Base-by-base conservation (phyloP, 306 rosid genomes). In the Castanea sativa region DNA sequence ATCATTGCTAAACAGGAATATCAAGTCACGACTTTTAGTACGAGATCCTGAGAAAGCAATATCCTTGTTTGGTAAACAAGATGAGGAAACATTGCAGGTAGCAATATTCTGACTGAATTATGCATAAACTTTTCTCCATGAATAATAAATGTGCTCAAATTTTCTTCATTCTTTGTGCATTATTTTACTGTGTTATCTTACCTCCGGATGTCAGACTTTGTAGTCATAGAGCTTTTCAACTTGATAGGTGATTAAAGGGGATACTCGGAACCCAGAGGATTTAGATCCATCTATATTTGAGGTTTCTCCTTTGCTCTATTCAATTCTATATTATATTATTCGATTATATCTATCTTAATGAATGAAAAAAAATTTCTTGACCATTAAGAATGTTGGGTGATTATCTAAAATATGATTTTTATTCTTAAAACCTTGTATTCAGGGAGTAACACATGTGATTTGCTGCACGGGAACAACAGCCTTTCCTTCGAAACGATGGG, bases 381-480 rank as follows among this genome's bases (percentile, higher is more conserved):
- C 27, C 57, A 76, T 35, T 52, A 32, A 69, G 38, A 76, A 64
- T 78, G 52, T 30, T 55, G 51, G 32, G 64, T 32, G 75, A 11
- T 49, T 49, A 13, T 49, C 53, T 49, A 49, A 49, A 10, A 71
- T 78, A 21, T 61, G 38, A 13, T 16, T 78, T 77, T 27, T 9
- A 68, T 77, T 68, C 75, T 71, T 56, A n/a, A 18, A 57, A 78
- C 3, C 76, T 59, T 85, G 81, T 81, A 60, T 87, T 32, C 79
- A 92, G 99, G 99, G 97, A 69, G 94, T 92, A 79, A 94, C 99
- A 19, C 97, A 94, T 85, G 93, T 94, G 82, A 94, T 94, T 82
- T 94, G 97, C 90, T 89, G 94, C 90, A 88, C 95, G 3, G 99
- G 99, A 83, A 94, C 99, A 1, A 94, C 97, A 30, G 99, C 97